Evolutionary conservation across 805 yeast genomes (phyloP), one percentile per base, ranked within the genome.

Genomic region (Lipomyces oligophaga): DNA sequence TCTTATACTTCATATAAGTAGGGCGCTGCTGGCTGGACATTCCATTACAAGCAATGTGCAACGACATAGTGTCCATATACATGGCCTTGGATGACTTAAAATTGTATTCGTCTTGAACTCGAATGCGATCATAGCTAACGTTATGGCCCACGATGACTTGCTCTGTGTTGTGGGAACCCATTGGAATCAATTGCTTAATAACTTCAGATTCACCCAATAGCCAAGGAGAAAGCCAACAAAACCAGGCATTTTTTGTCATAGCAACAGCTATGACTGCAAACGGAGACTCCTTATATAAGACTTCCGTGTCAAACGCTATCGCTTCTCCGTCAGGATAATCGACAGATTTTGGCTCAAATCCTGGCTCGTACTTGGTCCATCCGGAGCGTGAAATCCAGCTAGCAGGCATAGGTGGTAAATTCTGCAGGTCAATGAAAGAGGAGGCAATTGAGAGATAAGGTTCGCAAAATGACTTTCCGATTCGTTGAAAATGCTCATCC

Each of bases 211-310:
- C 79, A 2, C 75, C 76, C 1, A 83, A 73, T 18, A 93, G 63
- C 62, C 75, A 80, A 0, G 99, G 98, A 0, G 96, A 87, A 6
- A 87, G 80, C 99, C 99, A 93, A 0, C 81, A 80, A 61, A 89
- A 93, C 95, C 97, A 88, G 0, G 96, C 95, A 7, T 74, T 69
- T 0, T 72, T 63, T 0, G 96, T 79, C 1, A 74, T 80, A 8
- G 96, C 95, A 0, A 85, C 76, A 1, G 96, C 96, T 65, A 93
- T 62, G 0, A 84, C 78, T 0, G 97, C 81, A 61, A 79, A 89
- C 3, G 74, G 76, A 0, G 93, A 78, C 1, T 78, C 65, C 55
- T 85, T 81, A 66, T 87, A 89, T 60, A 89, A 63, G 0, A 83
- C 85, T 63, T 93, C 99, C 8, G 86, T 89, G 65, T 93, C 99